These are phyloP conservation scores for Rhizopus sp. DNA, from an alignment of 371 early-diverging fungal species.

Conservation along the genomic window DNA sequence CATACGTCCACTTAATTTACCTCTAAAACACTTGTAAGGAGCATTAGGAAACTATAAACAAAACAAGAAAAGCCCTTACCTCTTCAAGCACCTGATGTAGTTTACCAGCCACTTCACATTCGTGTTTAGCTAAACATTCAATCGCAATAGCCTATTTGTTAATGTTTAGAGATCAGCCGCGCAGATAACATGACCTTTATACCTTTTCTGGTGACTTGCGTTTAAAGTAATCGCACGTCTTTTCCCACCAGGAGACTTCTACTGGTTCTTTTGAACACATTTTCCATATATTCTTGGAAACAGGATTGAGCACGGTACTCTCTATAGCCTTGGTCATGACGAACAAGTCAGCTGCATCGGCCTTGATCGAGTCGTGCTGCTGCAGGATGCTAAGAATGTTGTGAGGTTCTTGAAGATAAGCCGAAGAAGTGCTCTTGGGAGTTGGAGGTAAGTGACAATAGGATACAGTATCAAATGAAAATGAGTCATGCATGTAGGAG, in stretches of 20 bases:
- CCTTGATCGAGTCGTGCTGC: slow-evolving; percentile 6
- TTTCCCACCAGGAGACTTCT: slow-evolving; percentile 12
- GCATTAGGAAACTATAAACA: neutral
- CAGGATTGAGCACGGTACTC: neutral
- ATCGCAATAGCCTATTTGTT: slow-evolving; percentile 12
- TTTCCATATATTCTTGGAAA: slow-evolving; percentile 11
- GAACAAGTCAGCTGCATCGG: slow-evolving; percentile 24
- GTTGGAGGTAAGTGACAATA: slow-evolving; percentile 36
- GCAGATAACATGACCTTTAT: neutral
- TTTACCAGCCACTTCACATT: slow-evolving; percentile 29
- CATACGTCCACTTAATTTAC: slow-evolving; percentile 20
- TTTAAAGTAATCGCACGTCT: slow-evolving; percentile 11
- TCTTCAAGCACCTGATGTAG: slow-evolving; percentile 31
- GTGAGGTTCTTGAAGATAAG: slow-evolving; percentile 19
- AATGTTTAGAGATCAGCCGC: neutral
- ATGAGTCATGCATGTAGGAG: slow-evolving; percentile 28
- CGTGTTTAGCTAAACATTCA: slow-evolving; percentile 24
- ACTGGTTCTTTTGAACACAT: slow-evolving; percentile 13
- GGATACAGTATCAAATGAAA: slow-evolving; percentile 16
- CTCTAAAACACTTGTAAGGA: slow-evolving; percentile 20
- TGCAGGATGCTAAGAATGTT: neutral
- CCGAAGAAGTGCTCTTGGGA: slow-evolving; percentile 31
- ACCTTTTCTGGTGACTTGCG: slow-evolving; percentile 18
- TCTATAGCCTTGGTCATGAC: slow-evolving; percentile 21
- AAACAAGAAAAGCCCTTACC: slow-evolving; percentile 4